phyloP scores from a whole-genome alignment of 2,329 filamentous ascomycete species.

The Apiospora sp. region DNA sequence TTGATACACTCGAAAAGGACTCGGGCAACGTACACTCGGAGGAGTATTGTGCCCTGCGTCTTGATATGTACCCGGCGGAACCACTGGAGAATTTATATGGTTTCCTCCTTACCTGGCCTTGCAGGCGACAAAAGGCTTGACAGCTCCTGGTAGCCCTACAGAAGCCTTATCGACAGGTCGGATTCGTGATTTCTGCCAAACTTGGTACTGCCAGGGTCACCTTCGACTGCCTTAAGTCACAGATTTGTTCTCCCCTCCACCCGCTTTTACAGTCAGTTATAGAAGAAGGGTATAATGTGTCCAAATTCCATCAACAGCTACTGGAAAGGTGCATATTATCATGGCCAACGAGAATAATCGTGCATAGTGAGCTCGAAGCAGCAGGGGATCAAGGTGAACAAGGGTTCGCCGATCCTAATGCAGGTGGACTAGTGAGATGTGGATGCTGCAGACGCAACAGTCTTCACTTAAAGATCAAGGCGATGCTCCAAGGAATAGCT shows the following conservation, averaged over 20 bases:
- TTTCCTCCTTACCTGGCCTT: neutral
- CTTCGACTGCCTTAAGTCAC: neutral
- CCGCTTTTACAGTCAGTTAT: too few species aligned
- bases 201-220: neutral
- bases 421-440: neutral
- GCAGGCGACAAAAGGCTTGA: neutral
- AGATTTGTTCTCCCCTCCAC: too few species aligned
- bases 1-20: neutral
- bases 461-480: neutral
- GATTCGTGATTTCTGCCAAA: slow-evolving; percentile 3
- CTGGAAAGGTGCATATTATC: too few species aligned
- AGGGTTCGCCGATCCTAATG: neutral
- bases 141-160: neutral
- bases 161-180: neutral
- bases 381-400: neutral
- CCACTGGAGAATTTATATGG: neutral
- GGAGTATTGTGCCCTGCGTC: neutral
- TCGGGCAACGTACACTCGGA: neutral
- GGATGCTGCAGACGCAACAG: neutral
- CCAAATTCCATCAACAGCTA: too few species aligned
- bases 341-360: too few species aligned
- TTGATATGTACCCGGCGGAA: neutral
- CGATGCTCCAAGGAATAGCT: neutral
- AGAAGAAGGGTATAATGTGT: too few species aligned
- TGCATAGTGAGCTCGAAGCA: neutral